phyloP scores from a whole-genome alignment of 805 yeast species.

The Yarrowia sp. region DNA sequence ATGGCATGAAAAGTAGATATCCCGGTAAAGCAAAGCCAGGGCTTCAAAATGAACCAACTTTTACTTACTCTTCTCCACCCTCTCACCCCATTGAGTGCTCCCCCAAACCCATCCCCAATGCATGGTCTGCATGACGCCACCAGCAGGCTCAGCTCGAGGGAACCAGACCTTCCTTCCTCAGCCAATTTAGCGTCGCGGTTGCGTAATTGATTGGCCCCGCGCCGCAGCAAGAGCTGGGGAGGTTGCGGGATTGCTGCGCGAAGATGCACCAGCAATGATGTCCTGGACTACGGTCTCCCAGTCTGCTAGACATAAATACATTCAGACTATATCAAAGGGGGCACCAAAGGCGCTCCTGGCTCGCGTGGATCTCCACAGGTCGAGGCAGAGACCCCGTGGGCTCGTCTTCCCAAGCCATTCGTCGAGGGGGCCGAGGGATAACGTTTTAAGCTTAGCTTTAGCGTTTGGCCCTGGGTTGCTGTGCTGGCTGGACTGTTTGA shows the following conservation, averaged over 20 bases:
- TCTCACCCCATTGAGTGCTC: neutral
- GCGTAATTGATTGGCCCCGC: conserved; percentile 12
- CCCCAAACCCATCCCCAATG: conserved; percentile 3
- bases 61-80: no score
- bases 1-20: neutral
- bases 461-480: no score
- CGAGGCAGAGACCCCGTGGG: no score
- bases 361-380: no score
- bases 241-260: no score
- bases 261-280: neutral
- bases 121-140: conserved; percentile 19
- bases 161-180: neutral
- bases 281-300: no score
- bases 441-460: no score
- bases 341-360: no score
- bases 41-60: neutral
- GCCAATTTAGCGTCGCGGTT: neutral
- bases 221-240: neutral
- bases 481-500: no score
- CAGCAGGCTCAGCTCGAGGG: neutral
- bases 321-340: neutral
- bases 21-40: neutral
- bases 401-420: no score
- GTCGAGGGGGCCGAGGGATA: no score
- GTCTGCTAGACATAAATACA: neutral